Base-by-base conservation (phyloP, 2,329 filamentous ascomycete genomes). In the Reticulascus tulasneorum region DNA sequence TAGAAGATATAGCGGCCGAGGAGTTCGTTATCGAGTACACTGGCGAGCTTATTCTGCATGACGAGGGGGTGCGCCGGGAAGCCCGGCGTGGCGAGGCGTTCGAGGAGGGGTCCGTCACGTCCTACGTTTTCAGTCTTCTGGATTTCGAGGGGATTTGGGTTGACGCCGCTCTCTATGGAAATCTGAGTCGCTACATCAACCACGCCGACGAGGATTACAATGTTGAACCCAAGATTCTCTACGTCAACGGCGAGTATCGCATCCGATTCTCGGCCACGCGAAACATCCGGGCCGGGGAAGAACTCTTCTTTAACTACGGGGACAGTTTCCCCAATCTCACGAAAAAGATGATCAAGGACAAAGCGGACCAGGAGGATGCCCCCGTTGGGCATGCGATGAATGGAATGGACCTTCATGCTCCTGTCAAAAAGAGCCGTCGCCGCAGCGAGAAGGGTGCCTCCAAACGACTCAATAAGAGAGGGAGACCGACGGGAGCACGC, bases 161-260 rank as follows among this genome's bases (percentile, higher is more conserved):
- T 13, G 87, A 93, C 53, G 82, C 81, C 7, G 85, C 83, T 15
- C 79, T 79, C 26, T 84, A 84, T 46, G 86, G 86, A 32, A 93
- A 91, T 55, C 80, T 90, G 45, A 82, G 84, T 29, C 79, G 87
- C 5, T 93, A 89, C 60, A 87, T 93, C 56, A 93, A 94, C 57
- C 85, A 91, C 49, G 81, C 84, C 11, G 69, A 71, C 2, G 66
- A 70, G 30, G 56, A 59, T 28, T 64, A 70, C 42, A 78, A 81
- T 45, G 75, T 79, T 40, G 72, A 66, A 12, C 75, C 84, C 2
- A 75, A 76, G 39, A 82, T 87, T 35, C 59, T 84, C 12, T 77
- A 86, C 33, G 86, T 87, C 39, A 86, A 87, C 49, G 82, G 82
- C 17, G 81, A 86, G 43, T 82, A 82, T 48, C 77, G 87, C 11